phyloP scores from a whole-genome alignment of 2,329 filamentous ascomycete genomes.

The Albophoma yamanashiensis region DNA sequence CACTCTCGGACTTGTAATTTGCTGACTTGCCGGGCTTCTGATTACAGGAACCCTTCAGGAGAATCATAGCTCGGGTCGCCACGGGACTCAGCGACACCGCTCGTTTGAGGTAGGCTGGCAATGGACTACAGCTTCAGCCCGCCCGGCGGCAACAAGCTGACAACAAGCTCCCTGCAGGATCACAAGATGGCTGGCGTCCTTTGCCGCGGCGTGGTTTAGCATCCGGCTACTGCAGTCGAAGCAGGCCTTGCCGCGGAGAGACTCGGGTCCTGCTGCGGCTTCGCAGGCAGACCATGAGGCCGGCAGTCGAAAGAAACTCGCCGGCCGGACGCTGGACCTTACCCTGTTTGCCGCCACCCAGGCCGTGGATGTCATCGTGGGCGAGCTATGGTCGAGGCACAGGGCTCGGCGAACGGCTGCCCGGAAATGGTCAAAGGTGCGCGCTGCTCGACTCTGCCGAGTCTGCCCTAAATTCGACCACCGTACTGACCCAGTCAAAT shows the following conservation, averaged over 20 bases:
- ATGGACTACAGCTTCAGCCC: neutral
- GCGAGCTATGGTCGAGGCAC: slow-evolving; percentile 50
- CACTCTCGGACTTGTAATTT: neutral
- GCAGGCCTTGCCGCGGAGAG: slow-evolving; percentile 16
- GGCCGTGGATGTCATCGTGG: slow-evolving; percentile 61
- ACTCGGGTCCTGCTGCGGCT: slow-evolving; percentile 5
- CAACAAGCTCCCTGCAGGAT: slow-evolving; percentile 26
- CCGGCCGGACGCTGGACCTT: slow-evolving; percentile 69
- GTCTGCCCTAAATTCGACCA: neutral
- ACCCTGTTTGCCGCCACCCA: slow-evolving; percentile 68
- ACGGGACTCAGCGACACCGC: slow-evolving; percentile 12
- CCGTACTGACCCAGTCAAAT: neutral
- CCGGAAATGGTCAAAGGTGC: slow-evolving; percentile 36
- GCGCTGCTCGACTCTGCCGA: slow-evolving; percentile 2
- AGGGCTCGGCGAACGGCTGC: slow-evolving; percentile 31
- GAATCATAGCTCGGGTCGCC: slow-evolving; percentile 14
- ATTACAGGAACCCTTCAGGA: slow-evolving; percentile 18
- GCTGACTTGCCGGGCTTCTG: slow-evolving; percentile 4
- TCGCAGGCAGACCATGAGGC: neutral
- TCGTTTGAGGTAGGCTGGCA: slow-evolving; percentile 13
- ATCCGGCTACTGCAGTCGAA: slow-evolving; percentile 48
- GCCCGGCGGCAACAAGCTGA: slow-evolving; percentile 1
- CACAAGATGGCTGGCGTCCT: slow-evolving; percentile 46
- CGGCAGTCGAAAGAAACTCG: slow-evolving; percentile 21
- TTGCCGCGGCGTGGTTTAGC: slow-evolving; percentile 47